Conservation (phyloP, 805 yeast species). For the Torulaspora indica region DNA sequence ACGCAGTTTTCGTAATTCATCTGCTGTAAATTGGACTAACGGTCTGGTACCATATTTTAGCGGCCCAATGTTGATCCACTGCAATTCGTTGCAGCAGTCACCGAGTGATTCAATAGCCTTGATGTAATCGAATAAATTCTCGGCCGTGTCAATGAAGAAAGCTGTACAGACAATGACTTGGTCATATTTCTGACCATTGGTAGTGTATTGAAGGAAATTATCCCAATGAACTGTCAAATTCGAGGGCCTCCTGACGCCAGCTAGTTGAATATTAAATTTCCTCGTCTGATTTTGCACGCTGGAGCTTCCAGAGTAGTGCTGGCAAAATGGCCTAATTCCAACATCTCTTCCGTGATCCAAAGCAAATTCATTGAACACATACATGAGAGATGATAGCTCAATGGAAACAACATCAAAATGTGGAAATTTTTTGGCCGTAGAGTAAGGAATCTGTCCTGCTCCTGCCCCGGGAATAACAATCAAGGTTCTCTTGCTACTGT, state of each 20-base stretch:
- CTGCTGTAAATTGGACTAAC: constrained; percentile 62
- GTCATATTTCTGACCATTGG: constrained; percentile 34
- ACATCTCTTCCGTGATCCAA: constrained; percentile 34
- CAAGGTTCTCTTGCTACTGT: constrained; percentile 39
- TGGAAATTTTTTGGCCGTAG: constrained; percentile 41
- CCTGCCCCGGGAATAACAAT: constrained; percentile 87
- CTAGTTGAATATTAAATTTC: constrained; percentile 29
- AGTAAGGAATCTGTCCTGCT: constrained; percentile 70
- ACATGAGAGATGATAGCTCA: constrained; percentile 76
- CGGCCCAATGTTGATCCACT: constrained; percentile 92
- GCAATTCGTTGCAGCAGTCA: constrained; percentile 42
- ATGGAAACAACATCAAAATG: constrained; percentile 58
- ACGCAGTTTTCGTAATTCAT: constrained; percentile 60
- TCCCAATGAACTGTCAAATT: constrained; percentile 49
- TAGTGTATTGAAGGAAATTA: constrained; percentile 57
- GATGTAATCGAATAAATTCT: constrained; percentile 70
- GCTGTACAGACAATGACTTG: constrained; percentile 58
- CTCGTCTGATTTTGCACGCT: constrained; percentile 48
- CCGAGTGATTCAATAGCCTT: constrained; percentile 53
- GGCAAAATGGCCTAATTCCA: constrained; percentile 49
- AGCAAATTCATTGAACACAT: constrained; percentile 57
- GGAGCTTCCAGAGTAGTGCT: constrained; percentile 64
- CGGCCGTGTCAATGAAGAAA: constrained; percentile 90
- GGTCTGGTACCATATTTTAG: constrained; percentile 87
- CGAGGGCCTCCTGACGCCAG: constrained; percentile 38